Evolutionary conservation across 306 rosid species (phyloP), one percentile per base, ranked within the genome.

Genomic region (Luffa acutangula): DNA sequence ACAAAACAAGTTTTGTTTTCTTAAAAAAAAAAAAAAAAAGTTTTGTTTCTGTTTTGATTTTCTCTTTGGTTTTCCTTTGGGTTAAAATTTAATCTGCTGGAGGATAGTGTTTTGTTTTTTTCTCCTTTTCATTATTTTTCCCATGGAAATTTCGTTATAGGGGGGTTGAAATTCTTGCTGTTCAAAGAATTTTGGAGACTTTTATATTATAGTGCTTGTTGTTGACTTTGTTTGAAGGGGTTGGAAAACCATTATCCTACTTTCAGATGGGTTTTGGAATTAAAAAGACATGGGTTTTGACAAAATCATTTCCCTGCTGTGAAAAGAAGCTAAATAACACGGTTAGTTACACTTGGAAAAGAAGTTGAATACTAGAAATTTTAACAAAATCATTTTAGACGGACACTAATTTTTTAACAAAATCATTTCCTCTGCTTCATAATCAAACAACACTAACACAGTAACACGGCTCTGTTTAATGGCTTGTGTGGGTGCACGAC

Each of bases 331-430:
- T n/a, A n/a, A n/a, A n/a, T n/a, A n/a, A n/a, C n/a, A n/a, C 78
- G 88, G 87, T 82, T 63, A 17, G 46, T 17, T 51, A 52, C 77
- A 14, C 48, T 52, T 17, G 78, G 78, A 52, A 87, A 85, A 75
- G 97, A 91, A 80, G 81, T 90, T 82, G 97, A 91, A 85, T 97
- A 90, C 78, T 93, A 87, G 80, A 97, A 91, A 83, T 76, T 74
- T n/a, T n/a, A n/a, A n/a, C n/a, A n/a, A n/a, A n/a, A n/a, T n/a
- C n/a, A n/a, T n/a, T n/a, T n/a, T n/a, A n/a, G n/a, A n/a, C n/a
- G n/a, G n/a, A n/a, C n/a, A n/a, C n/a, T n/a, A n/a, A n/a, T n/a
- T n/a, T n/a, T n/a, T n/a, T n/a, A n/a, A n/a, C n/a, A n/a, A n/a
- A n/a, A n/a, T n/a, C n/a, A n/a, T n/a, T n/a, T n/a, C n/a, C n/a